phyloP scores from a whole-genome alignment of 805 yeast species.

The Schwanniomyces yamadae region DNA sequence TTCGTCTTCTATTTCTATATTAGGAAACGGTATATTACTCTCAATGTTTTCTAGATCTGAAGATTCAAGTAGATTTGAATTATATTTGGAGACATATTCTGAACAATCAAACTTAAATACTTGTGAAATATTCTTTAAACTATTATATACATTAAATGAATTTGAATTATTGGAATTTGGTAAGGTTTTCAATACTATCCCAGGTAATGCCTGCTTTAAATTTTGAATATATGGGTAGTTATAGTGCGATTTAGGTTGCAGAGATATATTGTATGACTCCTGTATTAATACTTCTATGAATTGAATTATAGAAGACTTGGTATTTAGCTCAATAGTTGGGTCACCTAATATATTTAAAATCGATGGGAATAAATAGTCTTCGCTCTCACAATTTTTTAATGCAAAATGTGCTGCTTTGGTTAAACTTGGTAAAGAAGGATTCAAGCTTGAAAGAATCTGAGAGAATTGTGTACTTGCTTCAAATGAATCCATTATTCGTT shows the following conservation, averaged over 20 bases:
- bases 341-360: conserved; percentile 59
- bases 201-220: conserved; percentile 33
- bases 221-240: conserved; percentile 39
- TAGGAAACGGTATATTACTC: conserved; percentile 35
- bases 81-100: conserved; percentile 26
- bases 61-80: conserved; percentile 29
- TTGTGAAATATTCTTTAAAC: conserved; percentile 37
- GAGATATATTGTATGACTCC: conserved; percentile 34
- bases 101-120: conserved; percentile 29
- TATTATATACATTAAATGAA: conserved; percentile 34
- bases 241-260: conserved; percentile 32
- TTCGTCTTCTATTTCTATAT: conserved; percentile 21
- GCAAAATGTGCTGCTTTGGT: conserved; percentile 56
- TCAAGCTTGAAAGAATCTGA: conserved; percentile 60
- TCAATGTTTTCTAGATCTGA: conserved; percentile 35
- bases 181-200: conserved; percentile 31
- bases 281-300: conserved; percentile 62
- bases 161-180: conserved; percentile 38
- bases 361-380: conserved; percentile 68
- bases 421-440: conserved; percentile 59
- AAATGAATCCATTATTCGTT: conserved; percentile 71
- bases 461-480: conserved; percentile 78
- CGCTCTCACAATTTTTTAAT: conserved; percentile 53
- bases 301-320: conserved; percentile 64
- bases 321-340: conserved; percentile 51